Evolutionary conservation across 2,329 filamentous ascomycete genomes (phyloP).

Genomic region (Claviceps digitariae): DNA sequence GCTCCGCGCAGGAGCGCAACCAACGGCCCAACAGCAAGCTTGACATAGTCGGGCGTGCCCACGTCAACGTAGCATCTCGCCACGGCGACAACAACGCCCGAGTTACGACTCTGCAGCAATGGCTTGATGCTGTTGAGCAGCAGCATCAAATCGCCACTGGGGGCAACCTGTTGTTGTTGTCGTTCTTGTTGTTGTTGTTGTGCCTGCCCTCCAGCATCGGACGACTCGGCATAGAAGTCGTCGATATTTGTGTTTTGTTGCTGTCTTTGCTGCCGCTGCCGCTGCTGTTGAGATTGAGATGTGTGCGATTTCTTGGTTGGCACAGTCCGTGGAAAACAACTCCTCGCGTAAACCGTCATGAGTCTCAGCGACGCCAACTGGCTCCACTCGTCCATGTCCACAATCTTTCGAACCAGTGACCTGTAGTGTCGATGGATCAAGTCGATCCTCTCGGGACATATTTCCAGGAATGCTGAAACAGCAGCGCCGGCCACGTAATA

Average conservation of each 20-base stretch:
- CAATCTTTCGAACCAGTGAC: slow-evolving; percentile 70
- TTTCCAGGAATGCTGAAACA: slow-evolving; percentile 74
- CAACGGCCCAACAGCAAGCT: slow-evolving; percentile 65
- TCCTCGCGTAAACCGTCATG: slow-evolving; percentile 72
- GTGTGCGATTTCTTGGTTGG: slow-evolving; percentile 28
- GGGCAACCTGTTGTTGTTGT: slow-evolving; percentile 30
- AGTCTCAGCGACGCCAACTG: slow-evolving; percentile 73
- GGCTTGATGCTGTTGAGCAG: slow-evolving; percentile 68
- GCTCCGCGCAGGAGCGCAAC: slow-evolving; percentile 74
- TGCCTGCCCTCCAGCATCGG: slow-evolving; percentile 19
- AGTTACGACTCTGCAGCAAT: slow-evolving; percentile 85
- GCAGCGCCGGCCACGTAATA: slow-evolving; percentile 96
- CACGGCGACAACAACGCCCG: slow-evolving; percentile 81
- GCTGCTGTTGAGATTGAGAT: slow-evolving; percentile 23
- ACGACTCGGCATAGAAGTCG: slow-evolving; percentile 68
- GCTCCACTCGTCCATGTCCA: slow-evolving; percentile 99
- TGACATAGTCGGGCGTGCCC: slow-evolving; percentile 64
- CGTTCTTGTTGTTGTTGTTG: slow-evolving; percentile 30
- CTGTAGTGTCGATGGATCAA: slow-evolving; percentile 86
- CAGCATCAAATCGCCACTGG: slow-evolving; percentile 73
- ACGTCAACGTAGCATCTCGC: slow-evolving; percentile 75
- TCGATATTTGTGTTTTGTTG: slow-evolving; percentile 32
- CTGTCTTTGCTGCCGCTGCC: slow-evolving; percentile 11
- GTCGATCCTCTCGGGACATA: slow-evolving; percentile 79
- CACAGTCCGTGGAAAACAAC: slow-evolving; percentile 67